Evolutionary conservation across 129 eudicot genomes (phyloP), one percentile per base, ranked within the genome.

Genomic region (Pseudognaphalium luteoalbum): DNA sequence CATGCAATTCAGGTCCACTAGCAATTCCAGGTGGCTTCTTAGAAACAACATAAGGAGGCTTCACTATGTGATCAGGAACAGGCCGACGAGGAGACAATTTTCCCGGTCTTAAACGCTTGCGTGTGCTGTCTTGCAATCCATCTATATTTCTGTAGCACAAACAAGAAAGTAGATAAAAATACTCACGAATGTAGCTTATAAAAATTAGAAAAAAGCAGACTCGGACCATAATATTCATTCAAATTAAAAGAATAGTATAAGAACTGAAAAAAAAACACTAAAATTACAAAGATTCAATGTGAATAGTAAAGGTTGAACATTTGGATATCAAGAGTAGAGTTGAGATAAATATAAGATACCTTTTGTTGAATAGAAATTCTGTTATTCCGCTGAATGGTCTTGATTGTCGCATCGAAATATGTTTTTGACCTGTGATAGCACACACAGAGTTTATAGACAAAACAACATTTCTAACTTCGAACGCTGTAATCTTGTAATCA

Each of bases 1-100:
- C 92, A 66, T 93, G 98, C 72, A 93, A 80, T 85, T 90, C 89
- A 1, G 87, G 85, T 11, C 89, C 89, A 78, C 88, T 82, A 3
- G 86, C 71, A 47, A 93, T 80, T 57, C 96, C 95, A 78, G 95
- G 90, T 47, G 88, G 81, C 78, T 80, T 83, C 33, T 64, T 76
- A 67, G 89, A 80, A n/a, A 59, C 65, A 22, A 93, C 86, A 82
- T 93, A 93, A 28, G 97, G 92, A 68, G 98, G 98, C 60, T 74
- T 83, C 66, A 19, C 73, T 83, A 93, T 93, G 75, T 93, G 79
- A 54, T 68, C 85, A 16, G 98, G 98, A 70, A 93, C 98, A 52
- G 82, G 92, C 32, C 92, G 88, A 17, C 51, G 79, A 41, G 98
- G 96, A 80, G 98, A 93, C 57, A 93, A 76, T 76, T 81, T 85